Evolutionary conservation across 2,329 filamentous ascomycete species (phyloP).

Genomic region (Talaromyces sp.): DNA sequence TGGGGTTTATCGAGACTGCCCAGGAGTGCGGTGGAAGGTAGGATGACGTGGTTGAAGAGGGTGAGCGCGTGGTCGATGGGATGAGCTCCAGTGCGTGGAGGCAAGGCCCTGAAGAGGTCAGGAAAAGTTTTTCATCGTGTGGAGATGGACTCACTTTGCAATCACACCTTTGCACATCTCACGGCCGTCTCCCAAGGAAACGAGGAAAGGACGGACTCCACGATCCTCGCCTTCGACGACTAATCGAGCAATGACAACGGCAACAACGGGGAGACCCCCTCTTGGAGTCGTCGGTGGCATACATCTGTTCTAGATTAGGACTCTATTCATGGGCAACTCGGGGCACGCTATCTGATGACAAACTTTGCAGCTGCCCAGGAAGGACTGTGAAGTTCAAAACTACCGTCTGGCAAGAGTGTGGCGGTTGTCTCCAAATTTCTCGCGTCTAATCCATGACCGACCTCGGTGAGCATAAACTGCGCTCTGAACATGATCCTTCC

Average conservation of each 20-base stretch:
- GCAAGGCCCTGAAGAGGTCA: constrained; percentile 18
- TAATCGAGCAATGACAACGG: constrained; percentile 34
- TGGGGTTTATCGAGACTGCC: constrained; percentile 20
- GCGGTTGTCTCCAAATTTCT: constrained; percentile 40
- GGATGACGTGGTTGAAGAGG: constrained; percentile 31
- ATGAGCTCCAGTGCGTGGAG: constrained; percentile 28
- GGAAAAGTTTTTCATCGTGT: background rate
- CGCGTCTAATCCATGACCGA: constrained; percentile 41
- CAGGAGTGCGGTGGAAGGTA: constrained; percentile 28
- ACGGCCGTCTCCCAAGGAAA: constrained; percentile 26
- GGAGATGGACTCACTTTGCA: constrained; percentile 19
- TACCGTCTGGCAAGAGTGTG: constrained; percentile 32
- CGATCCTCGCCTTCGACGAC: constrained; percentile 26
- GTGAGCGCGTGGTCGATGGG: constrained; percentile 33
- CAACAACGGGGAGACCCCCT: constrained; percentile 27
- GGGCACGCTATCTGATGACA: constrained; percentile 20
- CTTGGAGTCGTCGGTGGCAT: constrained; percentile 20
- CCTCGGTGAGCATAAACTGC: constrained; percentile 41
- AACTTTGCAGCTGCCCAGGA: constrained; percentile 31
- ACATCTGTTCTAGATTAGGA: background rate
- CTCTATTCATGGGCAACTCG: background rate
- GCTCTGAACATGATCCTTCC: constrained; percentile 5
- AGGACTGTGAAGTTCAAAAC: constrained; percentile 36
- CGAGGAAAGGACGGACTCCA: constrained; percentile 33
- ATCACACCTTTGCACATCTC: constrained; percentile 30